A percentile compares a stretch with the other conserved stretches of the same genome.
Conservation (phyloP, 2,329 filamentous ascomycete genomes). For the Aureobasidium vineae region DNA sequence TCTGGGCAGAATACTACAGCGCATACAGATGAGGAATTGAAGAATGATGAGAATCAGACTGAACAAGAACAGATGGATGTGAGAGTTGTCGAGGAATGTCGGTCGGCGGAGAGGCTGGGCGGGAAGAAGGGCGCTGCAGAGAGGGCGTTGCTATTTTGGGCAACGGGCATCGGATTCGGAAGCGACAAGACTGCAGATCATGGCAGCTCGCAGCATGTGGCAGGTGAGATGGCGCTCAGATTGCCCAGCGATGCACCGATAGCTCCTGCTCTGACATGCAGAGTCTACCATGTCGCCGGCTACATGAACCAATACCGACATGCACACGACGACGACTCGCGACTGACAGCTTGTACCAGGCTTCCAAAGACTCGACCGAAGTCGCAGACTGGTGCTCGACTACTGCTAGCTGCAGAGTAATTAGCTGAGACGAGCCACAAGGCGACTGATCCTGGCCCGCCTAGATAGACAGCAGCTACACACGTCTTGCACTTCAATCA, state of each 20-base stretch:
- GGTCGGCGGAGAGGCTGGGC: background rate
- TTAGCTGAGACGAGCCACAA: background rate
- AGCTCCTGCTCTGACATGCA: background rate
- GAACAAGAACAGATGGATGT: background rate
- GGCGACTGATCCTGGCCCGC: background rate
- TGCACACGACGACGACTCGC: background rate
- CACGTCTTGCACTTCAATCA: background rate
- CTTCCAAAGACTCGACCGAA: background rate
- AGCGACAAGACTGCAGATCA: background rate
- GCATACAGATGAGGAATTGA: background rate
- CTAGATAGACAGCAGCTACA: background rate
- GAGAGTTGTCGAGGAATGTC: background rate
- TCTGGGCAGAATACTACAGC: background rate
- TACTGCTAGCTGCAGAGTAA: background rate
- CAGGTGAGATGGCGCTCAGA: conserved; percentile 11
- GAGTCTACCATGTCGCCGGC: background rate
- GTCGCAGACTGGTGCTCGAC: background rate
- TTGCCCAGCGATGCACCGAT: background rate
- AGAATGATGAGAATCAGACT: background rate
- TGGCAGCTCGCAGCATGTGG: background rate
- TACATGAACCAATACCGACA: background rate
- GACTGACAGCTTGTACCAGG: background rate
- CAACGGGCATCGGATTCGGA: background rate
- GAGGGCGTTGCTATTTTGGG: background rate
- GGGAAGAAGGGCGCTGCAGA: background rate